Percentiles rank a stretch among this genome's conserved stretches.
Evolutionary conservation across 306 rosid species (phyloP).

Genomic region (Vigna hirtella): DNA sequence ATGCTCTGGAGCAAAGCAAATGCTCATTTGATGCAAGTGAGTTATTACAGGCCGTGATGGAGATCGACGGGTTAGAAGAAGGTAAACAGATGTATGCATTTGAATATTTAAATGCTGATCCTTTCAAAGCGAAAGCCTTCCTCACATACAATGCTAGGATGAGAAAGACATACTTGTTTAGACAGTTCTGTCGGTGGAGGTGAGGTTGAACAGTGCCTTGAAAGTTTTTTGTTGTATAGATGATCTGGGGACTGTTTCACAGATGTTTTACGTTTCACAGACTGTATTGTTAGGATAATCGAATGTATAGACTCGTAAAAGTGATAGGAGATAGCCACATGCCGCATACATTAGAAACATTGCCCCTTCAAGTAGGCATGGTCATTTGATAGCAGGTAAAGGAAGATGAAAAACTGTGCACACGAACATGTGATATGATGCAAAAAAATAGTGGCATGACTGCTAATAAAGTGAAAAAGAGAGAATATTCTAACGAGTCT

Average conservation of each 20-base stretch:
- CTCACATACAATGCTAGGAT: slow-evolving; percentile 69
- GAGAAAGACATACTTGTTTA: slow-evolving; percentile 75
- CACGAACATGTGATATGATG: background rate
- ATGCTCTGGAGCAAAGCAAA: slow-evolving; percentile 68
- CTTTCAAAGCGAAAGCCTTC: slow-evolving; percentile 79
- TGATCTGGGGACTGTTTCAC: slow-evolving; percentile 30
- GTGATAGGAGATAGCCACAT: slow-evolving; percentile 25
- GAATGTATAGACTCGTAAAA: slow-evolving; percentile 51
- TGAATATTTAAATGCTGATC: slow-evolving; percentile 79
- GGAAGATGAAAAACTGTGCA: slow-evolving; percentile 23
- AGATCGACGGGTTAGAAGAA: slow-evolving; percentile 84
- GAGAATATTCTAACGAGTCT: background rate
- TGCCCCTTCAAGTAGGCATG: background rate
- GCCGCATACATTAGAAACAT: slow-evolving; percentile 4
- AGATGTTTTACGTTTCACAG: slow-evolving; percentile 30
- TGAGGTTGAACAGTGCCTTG: slow-evolving; percentile 37
- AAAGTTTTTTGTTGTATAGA: slow-evolving; percentile 50
- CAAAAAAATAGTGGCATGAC: background rate
- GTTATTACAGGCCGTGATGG: slow-evolving; percentile 80
- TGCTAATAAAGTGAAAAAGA: background rate
- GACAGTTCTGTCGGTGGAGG: slow-evolving; percentile 85
- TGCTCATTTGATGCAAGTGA: slow-evolving; percentile 62
- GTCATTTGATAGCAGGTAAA: background rate
- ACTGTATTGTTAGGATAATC: slow-evolving; percentile 26
- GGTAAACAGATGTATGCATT: slow-evolving; percentile 82